phyloP scores from a whole-genome alignment of 441 rosid species.

The Jatropha podagrica region DNA sequence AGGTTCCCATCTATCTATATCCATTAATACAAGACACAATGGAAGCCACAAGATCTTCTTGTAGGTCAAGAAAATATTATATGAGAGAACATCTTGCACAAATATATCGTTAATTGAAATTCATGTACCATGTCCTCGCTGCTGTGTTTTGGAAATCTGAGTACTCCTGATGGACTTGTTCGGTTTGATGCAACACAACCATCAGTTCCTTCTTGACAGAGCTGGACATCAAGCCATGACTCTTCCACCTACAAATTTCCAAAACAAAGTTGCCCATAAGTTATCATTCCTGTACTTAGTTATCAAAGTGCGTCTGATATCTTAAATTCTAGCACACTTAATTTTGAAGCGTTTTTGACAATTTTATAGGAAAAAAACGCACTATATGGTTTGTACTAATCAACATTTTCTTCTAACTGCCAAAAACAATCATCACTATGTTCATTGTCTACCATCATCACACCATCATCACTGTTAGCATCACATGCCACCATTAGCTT shows the following conservation, averaged over 20 bases:
- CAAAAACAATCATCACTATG: not conserved
- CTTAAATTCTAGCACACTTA: not conserved
- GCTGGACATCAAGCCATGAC: conserved; percentile 90
- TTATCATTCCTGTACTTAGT: too few relatives aligned
- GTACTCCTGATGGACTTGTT: conserved; percentile 45
- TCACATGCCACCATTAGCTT: not conserved
- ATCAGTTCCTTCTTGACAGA: conserved; percentile 71
- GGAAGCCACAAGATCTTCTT: not conserved
- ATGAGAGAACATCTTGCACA: not conserved
- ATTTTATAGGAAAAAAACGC: too few relatives aligned
- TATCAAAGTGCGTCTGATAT: too few relatives aligned
- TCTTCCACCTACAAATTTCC: conserved; percentile 66
- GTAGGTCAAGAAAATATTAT: not conserved
- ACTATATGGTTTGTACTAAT: not conserved
- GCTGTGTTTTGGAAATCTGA: conserved; percentile 80
- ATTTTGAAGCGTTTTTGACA: not conserved
- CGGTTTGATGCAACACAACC: conserved; percentile 56
- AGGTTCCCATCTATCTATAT: too few relatives aligned
- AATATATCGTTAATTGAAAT: conserved; percentile 7
- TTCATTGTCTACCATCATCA: not conserved
- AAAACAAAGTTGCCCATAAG: conserved; percentile 9
- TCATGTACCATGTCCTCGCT: conserved; percentile 73
- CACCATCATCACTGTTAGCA: not conserved
- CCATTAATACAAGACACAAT: not conserved
- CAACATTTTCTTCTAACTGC: not conserved